A percentile compares a stretch with the other conserved stretches of the same genome.
Evolutionary conservation across 495 filamentous ascomycete species (phyloP).

Genomic region (Penicillium canescens): DNA sequence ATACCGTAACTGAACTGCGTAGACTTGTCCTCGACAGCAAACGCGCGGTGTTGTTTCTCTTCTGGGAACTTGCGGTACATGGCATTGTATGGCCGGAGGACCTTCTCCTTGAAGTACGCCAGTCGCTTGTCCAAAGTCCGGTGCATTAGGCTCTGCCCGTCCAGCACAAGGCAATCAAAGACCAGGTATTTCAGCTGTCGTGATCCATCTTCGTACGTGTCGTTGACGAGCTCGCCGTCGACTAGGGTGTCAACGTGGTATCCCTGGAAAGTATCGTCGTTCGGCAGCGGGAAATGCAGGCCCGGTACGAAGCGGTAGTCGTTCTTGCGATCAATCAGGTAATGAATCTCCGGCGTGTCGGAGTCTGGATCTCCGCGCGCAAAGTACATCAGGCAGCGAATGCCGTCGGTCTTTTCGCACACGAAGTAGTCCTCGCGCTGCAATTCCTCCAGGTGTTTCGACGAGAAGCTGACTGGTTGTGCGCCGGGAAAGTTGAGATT

Average conservation of each 20-base stretch:
- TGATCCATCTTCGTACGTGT: conserved; percentile 61
- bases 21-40: conserved; percentile 80
- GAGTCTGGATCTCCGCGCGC: conserved; percentile 53
- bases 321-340: conserved; percentile 96
- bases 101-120: conserved; percentile 76
- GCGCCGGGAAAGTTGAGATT: conserved; percentile 79
- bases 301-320: conserved; percentile 83
- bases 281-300: conserved; percentile 77
- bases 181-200: conserved; percentile 78
- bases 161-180: conserved; percentile 87
- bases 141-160: conserved; percentile 72
- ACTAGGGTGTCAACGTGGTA: conserved; percentile 83
- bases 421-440: conserved; percentile 86
- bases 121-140: conserved; percentile 85
- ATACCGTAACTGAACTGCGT: conserved; percentile 87
- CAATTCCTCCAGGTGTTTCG: conserved; percentile 75
- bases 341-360: conserved; percentile 58
- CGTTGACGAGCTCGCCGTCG: conserved; percentile 90
- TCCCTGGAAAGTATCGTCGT: conserved; percentile 52
- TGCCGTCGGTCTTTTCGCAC: conserved; percentile 97
- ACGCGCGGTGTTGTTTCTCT: conserved; percentile 69
- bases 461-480: conserved; percentile 88
- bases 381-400: conserved; percentile 91
- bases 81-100: conserved; percentile 76
- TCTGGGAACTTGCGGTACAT: conserved; percentile 68